Percentiles rank a stretch among this genome's conserved stretches.
Evolutionary conservation across 352 stramenopile genomes (phyloP).

Genomic region (Globisporangium cylindrosporum): DNA sequence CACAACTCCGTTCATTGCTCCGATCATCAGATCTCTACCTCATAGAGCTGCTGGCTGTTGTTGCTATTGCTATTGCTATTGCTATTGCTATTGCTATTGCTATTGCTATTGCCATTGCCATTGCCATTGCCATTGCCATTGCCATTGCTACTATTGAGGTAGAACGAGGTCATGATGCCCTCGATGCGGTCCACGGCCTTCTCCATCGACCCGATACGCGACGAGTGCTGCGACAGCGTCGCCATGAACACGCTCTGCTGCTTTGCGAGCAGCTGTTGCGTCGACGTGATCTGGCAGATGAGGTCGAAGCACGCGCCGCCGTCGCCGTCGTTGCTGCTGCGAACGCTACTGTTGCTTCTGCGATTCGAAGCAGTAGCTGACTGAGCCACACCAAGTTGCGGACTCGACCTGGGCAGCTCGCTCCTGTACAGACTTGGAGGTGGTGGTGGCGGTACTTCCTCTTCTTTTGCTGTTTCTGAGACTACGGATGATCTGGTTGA

Average conservation of each 20-base stretch:
- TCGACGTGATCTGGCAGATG: conserved; percentile 58
- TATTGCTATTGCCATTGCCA: no score
- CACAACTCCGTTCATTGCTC: background rate
- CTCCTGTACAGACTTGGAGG: background rate
- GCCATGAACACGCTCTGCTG: conserved; percentile 44
- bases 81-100: no score
- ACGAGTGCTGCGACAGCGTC: conserved; percentile 45
- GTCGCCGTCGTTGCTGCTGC: background rate
- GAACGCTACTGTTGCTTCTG: background rate
- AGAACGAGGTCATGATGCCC: conserved; percentile 22
- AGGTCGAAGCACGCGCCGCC: conserved; percentile 38
- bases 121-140: background rate
- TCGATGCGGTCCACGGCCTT: conserved; percentile 44
- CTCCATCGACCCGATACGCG: conserved; percentile 53
- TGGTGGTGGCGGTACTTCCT: background rate
- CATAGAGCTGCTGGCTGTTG: background rate
- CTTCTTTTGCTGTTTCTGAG: background rate
- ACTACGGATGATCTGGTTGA: background rate
- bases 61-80: background rate
- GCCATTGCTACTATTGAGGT: background rate
- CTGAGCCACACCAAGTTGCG: background rate
- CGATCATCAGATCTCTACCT: conserved; percentile 12
- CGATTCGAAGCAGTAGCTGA: background rate
- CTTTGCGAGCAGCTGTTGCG: conserved; percentile 59
- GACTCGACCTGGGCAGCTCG: background rate